These are phyloP conservation scores for Sodiomyces alkalinus DNA, from an alignment of 2,329 filamentous ascomycete genomes.

Conservation along the genomic window DNA sequence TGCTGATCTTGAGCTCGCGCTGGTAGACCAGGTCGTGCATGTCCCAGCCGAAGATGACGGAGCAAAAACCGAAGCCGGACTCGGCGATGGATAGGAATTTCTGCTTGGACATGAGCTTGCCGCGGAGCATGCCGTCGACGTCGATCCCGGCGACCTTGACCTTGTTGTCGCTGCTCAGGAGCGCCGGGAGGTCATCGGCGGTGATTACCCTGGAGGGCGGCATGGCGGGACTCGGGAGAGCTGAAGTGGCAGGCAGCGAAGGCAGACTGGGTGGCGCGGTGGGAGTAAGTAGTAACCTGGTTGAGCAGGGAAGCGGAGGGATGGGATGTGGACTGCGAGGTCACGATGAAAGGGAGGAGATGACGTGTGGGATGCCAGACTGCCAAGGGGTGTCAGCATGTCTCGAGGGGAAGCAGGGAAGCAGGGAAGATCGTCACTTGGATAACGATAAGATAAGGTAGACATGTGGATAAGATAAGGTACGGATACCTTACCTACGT, in stretches of 20 bases:
- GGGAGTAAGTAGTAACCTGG: not conserved
- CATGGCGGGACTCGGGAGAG: conserved; percentile 11
- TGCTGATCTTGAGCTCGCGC: conserved; percentile 72
- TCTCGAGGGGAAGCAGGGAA: no score
- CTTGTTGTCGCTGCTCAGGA: conserved; percentile 57
- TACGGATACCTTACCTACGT: not conserved
- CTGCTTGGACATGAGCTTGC: conserved; percentile 82
- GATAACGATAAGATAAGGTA: not conserved
- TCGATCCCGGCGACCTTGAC: conserved; percentile 84
- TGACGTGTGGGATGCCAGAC: no score
- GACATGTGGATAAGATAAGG: not conserved
- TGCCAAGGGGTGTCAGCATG: no score
- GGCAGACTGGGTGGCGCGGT: not conserved
- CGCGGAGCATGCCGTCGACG: conserved; percentile 73
- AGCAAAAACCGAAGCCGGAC: conserved; percentile 84
- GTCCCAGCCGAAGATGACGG: conserved; percentile 90
- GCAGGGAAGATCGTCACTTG: no score
- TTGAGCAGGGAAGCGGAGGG: not conserved
- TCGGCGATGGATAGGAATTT: conserved; percentile 79
- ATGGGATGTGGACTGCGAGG: no score
- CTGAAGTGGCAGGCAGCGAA: not conserved
- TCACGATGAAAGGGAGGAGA: not conserved
- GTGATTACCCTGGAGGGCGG: conserved; percentile 34
- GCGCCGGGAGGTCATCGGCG: conserved; percentile 43
- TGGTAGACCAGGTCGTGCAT: conserved; percentile 92